These are phyloP conservation scores for Endoconidiophora polonica DNA, from an alignment of 2,329 filamentous ascomycete species.

Conservation along the genomic window DNA sequence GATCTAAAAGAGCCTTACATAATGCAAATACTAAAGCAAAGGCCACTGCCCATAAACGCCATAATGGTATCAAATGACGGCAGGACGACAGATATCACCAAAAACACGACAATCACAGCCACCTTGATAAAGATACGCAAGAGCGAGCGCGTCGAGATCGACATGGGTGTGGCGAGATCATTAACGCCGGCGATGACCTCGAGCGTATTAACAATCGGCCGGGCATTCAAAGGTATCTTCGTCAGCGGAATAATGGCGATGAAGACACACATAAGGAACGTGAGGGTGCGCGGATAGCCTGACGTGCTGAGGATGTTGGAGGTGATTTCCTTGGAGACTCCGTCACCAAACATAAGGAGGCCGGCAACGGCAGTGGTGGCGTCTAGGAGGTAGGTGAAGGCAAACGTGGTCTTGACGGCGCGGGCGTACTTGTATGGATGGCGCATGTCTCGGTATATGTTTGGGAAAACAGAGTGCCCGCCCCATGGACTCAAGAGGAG, in stretches of 20 bases:
- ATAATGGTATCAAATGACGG: conserved; percentile 82
- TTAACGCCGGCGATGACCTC: conserved; percentile 64
- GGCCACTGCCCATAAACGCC: conserved; percentile 72
- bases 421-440: conserved; percentile 66
- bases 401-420: conserved; percentile 65
- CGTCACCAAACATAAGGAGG: conserved; percentile 86
- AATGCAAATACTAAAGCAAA: conserved; percentile 89
- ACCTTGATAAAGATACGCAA: conserved; percentile 40
- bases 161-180: conserved; percentile 28
- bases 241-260: conserved; percentile 88
- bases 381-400: conserved; percentile 76
- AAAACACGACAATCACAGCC: conserved; percentile 50
- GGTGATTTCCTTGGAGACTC: conserved; percentile 76
- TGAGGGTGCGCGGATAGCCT: conserved; percentile 58
- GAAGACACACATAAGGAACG: conserved; percentile 67
- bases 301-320: conserved; percentile 65
- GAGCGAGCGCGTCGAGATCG: conserved; percentile 20
- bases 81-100: conserved; percentile 51
- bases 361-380: conserved; percentile 67
- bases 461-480: conserved; percentile 60
- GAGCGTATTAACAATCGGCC: conserved; percentile 71
- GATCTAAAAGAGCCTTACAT: conserved; percentile 31
- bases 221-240: conserved; percentile 81
- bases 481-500: conserved; percentile 66
- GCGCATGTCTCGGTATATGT: conserved; percentile 49